phyloP scores from a whole-genome alignment of 192 early-diverging fungal genomes.

The Linderina pennispora region DNA sequence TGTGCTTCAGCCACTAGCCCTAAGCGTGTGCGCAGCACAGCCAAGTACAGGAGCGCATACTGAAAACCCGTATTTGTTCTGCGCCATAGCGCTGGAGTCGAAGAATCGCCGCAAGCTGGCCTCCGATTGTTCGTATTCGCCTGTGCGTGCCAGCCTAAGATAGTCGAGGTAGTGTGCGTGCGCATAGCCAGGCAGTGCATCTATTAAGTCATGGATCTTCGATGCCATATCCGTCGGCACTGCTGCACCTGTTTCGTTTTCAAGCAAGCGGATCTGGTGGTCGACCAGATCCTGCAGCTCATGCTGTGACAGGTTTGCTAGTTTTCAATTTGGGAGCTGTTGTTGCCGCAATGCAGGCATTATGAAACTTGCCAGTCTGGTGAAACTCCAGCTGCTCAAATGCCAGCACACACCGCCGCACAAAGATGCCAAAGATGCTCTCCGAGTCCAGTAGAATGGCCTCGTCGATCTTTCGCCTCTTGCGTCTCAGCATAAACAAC shows the following conservation, averaged over 20 bases:
- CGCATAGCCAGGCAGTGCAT: conserved; percentile 10
- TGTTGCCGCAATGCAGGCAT: conserved; percentile 11
- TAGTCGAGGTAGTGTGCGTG: conserved; percentile 24
- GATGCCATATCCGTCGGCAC: conserved; percentile 6
- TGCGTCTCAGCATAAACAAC: conserved; percentile 9
- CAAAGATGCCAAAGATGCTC: conserved; percentile 38
- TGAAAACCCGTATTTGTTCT: conserved; percentile 18
- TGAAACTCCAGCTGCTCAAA: conserved; percentile 46
- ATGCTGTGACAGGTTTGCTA: conserved; percentile 3
- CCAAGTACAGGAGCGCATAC: conserved; percentile 32
- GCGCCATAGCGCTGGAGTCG: conserved; percentile 18
- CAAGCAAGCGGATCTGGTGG: conserved; percentile 16
- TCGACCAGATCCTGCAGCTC: conserved; percentile 28
- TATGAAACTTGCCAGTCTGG: conserved; percentile 13
- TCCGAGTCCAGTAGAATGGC: conserved; percentile 28
- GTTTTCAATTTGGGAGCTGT: background rate
- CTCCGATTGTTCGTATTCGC: conserved; percentile 20
- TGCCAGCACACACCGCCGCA: conserved; percentile 36
- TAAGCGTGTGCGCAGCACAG: conserved; percentile 28
- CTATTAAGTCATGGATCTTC: conserved; percentile 4
- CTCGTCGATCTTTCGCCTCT: conserved; percentile 1
- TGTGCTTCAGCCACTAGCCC: conserved; percentile 14
- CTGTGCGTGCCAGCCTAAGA: conserved; percentile 17
- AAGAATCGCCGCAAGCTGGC: conserved; percentile 29
- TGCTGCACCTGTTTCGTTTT: conserved; percentile 7